These are phyloP conservation scores for Penicillium nordicum DNA, from an alignment of 2,329 filamentous ascomycete genomes.

Conservation along the genomic window DNA sequence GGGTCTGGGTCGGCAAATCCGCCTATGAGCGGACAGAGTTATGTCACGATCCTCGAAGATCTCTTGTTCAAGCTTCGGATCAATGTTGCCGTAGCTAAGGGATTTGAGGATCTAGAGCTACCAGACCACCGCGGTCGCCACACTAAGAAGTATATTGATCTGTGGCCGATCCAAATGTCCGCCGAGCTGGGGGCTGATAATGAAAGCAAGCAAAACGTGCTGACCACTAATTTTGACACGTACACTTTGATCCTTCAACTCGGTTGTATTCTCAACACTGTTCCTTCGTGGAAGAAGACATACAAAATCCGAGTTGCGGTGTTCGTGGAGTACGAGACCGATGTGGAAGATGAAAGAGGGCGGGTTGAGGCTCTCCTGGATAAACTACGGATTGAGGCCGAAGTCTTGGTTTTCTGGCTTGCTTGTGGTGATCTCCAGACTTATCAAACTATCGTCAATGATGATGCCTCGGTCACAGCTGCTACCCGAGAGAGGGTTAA, in stretches of 20 bases:
- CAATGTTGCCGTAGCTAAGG: slow-evolving; percentile 80
- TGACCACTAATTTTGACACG: slow-evolving; percentile 89
- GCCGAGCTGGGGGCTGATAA: slow-evolving; percentile 69
- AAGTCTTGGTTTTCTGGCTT: slow-evolving; percentile 77
- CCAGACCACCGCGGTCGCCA: slow-evolving; percentile 59
- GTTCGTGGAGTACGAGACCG: slow-evolving; percentile 84
- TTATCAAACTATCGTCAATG: slow-evolving; percentile 77
- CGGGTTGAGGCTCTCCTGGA: slow-evolving; percentile 71
- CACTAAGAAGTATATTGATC: slow-evolving; percentile 74
- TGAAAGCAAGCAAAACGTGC: slow-evolving; percentile 60
- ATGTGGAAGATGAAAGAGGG: slow-evolving; percentile 73
- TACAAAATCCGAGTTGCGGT: slow-evolving; percentile 75
- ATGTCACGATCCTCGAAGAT: slow-evolving; percentile 80
- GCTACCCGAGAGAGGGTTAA: slow-evolving; percentile 62
- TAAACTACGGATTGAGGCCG: slow-evolving; percentile 76
- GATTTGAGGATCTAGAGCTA: slow-evolving; percentile 72
- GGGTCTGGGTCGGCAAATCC: slow-evolving; percentile 66
- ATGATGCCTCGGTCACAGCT: slow-evolving; percentile 51
- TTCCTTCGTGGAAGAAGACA: slow-evolving; percentile 72
- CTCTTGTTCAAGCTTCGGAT: slow-evolving; percentile 72
- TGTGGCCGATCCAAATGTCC: slow-evolving; percentile 94
- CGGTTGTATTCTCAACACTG: slow-evolving; percentile 78
- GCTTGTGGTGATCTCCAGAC: slow-evolving; percentile 68
- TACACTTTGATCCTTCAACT: slow-evolving; percentile 84
- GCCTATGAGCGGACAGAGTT: slow-evolving; percentile 67